These are phyloP conservation scores for Starmerella davenportii DNA, from an alignment of 805 yeast genomes.

Conservation along the genomic window DNA sequence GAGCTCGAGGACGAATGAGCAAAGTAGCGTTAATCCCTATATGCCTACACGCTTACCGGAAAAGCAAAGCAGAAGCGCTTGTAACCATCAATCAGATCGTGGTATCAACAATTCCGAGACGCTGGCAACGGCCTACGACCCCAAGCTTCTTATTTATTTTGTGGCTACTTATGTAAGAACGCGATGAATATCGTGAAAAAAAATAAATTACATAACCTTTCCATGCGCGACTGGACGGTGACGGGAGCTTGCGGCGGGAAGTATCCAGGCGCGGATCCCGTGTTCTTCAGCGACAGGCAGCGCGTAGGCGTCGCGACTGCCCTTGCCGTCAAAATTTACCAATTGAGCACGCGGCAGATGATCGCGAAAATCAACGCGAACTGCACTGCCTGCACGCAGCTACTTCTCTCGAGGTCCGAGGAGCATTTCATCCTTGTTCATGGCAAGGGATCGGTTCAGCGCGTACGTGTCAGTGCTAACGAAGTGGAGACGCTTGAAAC, in stretches of 20 bases:
- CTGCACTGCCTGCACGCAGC: constrained; percentile 21
- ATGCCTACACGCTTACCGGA: no score
- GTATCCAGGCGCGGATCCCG: constrained; percentile 22
- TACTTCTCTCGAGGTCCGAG: constrained; percentile 17
- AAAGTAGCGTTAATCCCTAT: no score
- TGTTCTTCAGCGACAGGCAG: constrained; percentile 22
- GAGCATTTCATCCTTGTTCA: constrained; percentile 19
- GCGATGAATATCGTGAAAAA: no score
- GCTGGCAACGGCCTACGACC: no score
- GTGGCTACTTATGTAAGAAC: no score
- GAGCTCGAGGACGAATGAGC: constrained; percentile 29
- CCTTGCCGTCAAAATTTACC: constrained; percentile 24
- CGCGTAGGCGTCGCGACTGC: constrained; percentile 24
- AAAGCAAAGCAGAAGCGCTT: no score
- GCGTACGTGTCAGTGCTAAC: constrained; percentile 9
- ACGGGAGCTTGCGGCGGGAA: constrained; percentile 23
- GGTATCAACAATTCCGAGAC: no score
- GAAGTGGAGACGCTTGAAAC: constrained; percentile 1
- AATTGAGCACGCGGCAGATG: constrained; percentile 22
- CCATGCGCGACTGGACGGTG: constrained; percentile 17
- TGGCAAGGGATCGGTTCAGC: constrained; percentile 10
- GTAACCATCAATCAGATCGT: no score
- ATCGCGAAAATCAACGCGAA: constrained; percentile 22
- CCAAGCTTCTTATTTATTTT: no score
- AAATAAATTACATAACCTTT: background rate